Conservation (phyloP, 1,284 basidiomycete species). For the Leccinum holopus region DNA sequence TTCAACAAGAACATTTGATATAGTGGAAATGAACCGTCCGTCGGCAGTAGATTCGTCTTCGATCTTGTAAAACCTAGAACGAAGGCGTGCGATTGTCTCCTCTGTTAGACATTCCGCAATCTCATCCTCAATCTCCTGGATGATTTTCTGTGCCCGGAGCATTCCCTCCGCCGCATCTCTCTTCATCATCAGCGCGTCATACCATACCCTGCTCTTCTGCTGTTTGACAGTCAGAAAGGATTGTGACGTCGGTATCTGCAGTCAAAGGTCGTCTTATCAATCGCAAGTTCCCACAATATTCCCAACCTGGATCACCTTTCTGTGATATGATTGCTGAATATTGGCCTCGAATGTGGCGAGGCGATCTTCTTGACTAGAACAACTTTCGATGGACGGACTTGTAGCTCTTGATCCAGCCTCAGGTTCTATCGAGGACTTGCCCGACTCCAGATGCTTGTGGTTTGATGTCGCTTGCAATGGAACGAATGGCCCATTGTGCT, state of each 20-base stretch:
- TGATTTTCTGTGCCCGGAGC: neutral
- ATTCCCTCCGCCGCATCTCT: neutral
- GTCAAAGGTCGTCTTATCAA: neutral
- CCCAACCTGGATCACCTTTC: neutral
- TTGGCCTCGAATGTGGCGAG: neutral
- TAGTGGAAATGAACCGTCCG: neutral
- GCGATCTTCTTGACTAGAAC: neutral
- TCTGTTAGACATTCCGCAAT: neutral
- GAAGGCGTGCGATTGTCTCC: neutral
- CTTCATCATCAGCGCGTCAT: neutral
- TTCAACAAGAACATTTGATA: neutral
- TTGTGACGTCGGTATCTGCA: neutral
- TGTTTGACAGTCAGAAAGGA: neutral
- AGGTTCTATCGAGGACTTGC: neutral
- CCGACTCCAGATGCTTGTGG: neutral
- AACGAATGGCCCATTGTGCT: neutral
- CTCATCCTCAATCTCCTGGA: neutral
- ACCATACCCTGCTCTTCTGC: neutral
- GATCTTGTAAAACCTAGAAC: neutral
- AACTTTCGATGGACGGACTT: neutral
- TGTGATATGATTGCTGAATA: neutral
- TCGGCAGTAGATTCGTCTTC: neutral
- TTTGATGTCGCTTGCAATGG: conserved; percentile 23
- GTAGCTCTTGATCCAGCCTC: neutral
- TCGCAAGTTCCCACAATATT: neutral